Conservation (phyloP, 345 rosid species). For the Cardiospermum halicacabum region DNA sequence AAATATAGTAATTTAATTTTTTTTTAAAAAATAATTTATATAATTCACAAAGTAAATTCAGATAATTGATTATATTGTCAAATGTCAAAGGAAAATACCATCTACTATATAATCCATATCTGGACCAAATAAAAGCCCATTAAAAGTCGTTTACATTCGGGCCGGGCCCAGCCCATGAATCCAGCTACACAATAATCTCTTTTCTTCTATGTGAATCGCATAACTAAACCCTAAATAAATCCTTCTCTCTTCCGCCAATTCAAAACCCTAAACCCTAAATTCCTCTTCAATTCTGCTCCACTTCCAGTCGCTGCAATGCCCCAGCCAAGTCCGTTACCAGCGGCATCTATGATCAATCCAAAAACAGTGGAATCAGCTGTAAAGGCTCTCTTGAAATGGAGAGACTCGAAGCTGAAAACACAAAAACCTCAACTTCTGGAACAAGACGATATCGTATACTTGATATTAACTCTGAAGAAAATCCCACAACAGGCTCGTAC, state of each 20-base stretch:
- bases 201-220: no score
- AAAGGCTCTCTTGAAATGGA: constrained; percentile 50
- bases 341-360: constrained; percentile 23
- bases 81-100: no score
- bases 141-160: no score
- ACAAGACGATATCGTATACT: constrained; percentile 59
- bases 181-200: no score
- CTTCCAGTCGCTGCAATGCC: not conserved
- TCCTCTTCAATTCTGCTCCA: not conserved
- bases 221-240: not conserved
- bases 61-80: no score
- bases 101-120: no score
- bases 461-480: constrained; percentile 56
- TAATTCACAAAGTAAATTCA: no score
- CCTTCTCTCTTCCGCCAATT: no score
- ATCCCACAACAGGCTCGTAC: constrained; percentile 52
- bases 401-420: constrained; percentile 33
- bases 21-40: no score
- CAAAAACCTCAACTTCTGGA: constrained; percentile 68
- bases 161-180: no score
- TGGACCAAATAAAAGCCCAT: not conserved
- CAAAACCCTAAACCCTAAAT: no score
- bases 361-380: constrained; percentile 39
- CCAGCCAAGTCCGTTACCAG: not conserved
- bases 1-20: no score